Evolutionary conservation across 2,329 filamentous ascomycete genomes (phyloP).

Genomic region (Colletotrichum siamense): DNA sequence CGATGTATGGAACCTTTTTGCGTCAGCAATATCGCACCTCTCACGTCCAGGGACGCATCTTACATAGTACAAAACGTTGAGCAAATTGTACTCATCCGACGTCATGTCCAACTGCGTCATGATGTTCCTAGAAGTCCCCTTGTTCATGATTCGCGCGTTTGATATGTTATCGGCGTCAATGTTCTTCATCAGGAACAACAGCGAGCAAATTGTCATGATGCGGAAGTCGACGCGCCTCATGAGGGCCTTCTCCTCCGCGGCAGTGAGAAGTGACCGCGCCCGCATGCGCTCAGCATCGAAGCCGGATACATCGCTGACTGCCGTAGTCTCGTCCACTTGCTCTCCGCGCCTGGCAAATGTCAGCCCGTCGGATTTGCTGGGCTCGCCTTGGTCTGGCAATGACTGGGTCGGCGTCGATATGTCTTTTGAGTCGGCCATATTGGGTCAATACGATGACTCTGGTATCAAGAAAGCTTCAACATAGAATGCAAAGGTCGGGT

Average conservation of each 20-base stretch:
- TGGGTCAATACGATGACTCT: not conserved
- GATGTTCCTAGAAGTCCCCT: constrained; percentile 43
- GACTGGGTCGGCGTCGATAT: not conserved
- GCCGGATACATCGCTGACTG: constrained; percentile 29
- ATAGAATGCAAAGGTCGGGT: not conserved
- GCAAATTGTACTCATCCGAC: constrained; percentile 43
- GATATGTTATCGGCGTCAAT: constrained; percentile 44
- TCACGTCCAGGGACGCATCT: not conserved
- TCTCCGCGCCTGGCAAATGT: constrained; percentile 26
- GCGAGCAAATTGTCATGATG: constrained; percentile 34
- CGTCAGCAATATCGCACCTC: not conserved
- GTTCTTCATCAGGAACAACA: constrained; percentile 47
- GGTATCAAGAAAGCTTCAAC: not conserved
- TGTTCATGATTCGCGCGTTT: constrained; percentile 45
- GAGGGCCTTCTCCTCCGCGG: constrained; percentile 28
- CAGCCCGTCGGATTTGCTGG: not conserved
- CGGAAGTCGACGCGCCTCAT: constrained; percentile 29
- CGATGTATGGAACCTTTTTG: constrained; percentile 40
- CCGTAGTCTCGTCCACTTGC: constrained; percentile 20
- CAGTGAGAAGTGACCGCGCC: constrained; percentile 26
- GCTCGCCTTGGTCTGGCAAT: not conserved
- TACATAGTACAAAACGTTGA: constrained; percentile 45
- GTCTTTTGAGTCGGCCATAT: not conserved
- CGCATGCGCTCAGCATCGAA: constrained; percentile 41
- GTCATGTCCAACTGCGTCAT: constrained; percentile 44